Evolutionary conservation across 2,329 filamentous ascomycete species (phyloP).

Genomic region (Cercospora canescens): DNA sequence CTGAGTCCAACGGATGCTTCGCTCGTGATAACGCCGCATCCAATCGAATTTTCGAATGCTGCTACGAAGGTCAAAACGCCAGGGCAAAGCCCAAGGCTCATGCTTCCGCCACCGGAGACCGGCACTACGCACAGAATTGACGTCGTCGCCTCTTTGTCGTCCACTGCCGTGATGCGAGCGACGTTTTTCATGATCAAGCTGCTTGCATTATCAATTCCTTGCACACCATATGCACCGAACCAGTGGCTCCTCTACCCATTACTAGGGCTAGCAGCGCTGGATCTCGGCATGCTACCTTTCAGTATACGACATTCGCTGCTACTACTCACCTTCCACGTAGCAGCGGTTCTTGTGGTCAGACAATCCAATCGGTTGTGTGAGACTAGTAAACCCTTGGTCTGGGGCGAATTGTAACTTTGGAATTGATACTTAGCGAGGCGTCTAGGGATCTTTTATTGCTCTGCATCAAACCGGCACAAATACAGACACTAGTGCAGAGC

Average conservation of each 20-base stretch:
- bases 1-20: slow-evolving; percentile 10
- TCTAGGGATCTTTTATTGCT: neutral
- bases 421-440: slow-evolving; percentile 9
- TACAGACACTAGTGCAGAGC: neutral
- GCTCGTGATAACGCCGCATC: slow-evolving; percentile 2
- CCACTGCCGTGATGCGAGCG: slow-evolving; percentile 50
- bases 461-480: no score
- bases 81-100: slow-evolving; percentile 34
- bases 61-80: slow-evolving; percentile 1
- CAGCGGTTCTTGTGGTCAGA: slow-evolving; percentile 42
- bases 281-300: slow-evolving; percentile 47
- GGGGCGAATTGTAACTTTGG: slow-evolving; percentile 17
- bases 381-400: slow-evolving; percentile 18
- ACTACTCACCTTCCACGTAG: slow-evolving; percentile 50
- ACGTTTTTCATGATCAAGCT: slow-evolving; percentile 69
- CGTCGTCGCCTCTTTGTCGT: slow-evolving; percentile 36
- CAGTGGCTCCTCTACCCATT: slow-evolving; percentile 67
- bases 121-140: slow-evolving; percentile 34
- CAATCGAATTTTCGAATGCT: slow-evolving; percentile 3
- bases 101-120: slow-evolving; percentile 38
- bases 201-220: slow-evolving; percentile 63
- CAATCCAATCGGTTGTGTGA: slow-evolving; percentile 23
- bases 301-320: slow-evolving; percentile 41
- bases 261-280: slow-evolving; percentile 66
- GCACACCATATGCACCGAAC: slow-evolving; percentile 70